These are phyloP conservation scores for Cicer arietinum DNA, from an alignment of 306 rosid genomes.

Conservation along the genomic window DNA sequence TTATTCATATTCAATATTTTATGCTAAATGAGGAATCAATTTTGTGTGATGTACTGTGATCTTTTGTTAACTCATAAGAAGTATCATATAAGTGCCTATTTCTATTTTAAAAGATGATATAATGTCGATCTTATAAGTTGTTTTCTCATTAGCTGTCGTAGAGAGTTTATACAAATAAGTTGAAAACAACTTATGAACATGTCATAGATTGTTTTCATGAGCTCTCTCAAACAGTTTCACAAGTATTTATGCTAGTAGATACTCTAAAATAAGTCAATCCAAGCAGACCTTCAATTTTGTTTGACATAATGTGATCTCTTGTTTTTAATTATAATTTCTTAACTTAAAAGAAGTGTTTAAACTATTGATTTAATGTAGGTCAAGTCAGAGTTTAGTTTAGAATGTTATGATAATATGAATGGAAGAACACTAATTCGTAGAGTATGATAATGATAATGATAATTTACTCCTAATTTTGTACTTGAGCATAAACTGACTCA, in stretches of 20 bases:
- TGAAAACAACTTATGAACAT: too few relatives aligned
- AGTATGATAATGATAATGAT: not conserved
- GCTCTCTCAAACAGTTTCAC: too few relatives aligned
- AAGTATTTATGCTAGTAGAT: too few relatives aligned
- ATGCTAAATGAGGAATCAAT: not conserved
- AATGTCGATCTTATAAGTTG: too few relatives aligned
- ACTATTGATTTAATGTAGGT: not conserved
- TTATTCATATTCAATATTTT: conserved; percentile 11
- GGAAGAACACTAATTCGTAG: not conserved
- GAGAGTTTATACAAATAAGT: too few relatives aligned
- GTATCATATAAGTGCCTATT: too few relatives aligned
- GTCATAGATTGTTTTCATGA: too few relatives aligned
- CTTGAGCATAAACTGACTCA: not conserved
- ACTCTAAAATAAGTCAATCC: too few relatives aligned
- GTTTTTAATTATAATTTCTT: not conserved
- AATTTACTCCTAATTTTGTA: not conserved
- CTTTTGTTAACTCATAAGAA: not conserved
- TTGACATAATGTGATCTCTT: too few relatives aligned
- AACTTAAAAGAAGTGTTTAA: not conserved
- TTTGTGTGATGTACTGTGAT: not conserved
- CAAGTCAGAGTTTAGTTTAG: not conserved
- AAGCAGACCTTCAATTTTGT: too few relatives aligned
- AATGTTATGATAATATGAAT: conserved; percentile 17
- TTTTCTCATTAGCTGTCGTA: too few relatives aligned
- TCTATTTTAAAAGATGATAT: too few relatives aligned